These are phyloP conservation scores for Chlamydomonas reinhardtii DNA, from an alignment of 163 green algal species.

Conservation along the genomic window DNA sequence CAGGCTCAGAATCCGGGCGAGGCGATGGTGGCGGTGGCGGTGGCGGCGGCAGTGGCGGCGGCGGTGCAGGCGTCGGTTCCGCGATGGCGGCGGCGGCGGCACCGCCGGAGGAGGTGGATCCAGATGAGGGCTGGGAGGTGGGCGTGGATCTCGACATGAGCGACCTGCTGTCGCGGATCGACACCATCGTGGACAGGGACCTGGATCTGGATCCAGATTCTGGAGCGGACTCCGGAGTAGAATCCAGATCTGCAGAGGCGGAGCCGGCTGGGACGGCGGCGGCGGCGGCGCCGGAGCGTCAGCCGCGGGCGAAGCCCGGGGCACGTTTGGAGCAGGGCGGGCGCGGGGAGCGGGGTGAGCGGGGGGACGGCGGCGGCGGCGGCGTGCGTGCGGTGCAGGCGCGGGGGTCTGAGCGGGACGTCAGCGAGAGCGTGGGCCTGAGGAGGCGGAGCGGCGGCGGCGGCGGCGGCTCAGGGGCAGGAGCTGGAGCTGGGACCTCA, in stretches of 20 bases:
- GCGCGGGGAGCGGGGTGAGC: no score
- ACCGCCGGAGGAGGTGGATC: not conserved
- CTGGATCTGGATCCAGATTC: slow-evolving; percentile 6
- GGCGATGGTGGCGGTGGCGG: not conserved
- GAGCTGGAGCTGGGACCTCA: no score
- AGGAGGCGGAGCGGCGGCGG: no score
- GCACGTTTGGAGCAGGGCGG: not conserved
- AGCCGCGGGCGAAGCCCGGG: no score
- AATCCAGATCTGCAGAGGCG: not conserved
- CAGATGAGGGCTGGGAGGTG: slow-evolving; percentile 42
- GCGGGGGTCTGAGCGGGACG: no score
- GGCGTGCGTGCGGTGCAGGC: no score
- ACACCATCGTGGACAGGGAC: slow-evolving; percentile 27
- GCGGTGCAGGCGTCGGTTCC: not conserved
- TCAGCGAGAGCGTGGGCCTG: no score
- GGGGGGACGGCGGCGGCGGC: not conserved
- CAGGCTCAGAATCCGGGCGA: not conserved
- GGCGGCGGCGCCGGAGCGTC: not conserved
- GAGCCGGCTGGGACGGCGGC: not conserved
- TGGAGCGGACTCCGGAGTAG: not conserved
- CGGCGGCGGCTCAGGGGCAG: no score
- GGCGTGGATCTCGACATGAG: slow-evolving; percentile 46
- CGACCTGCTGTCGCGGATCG: slow-evolving; percentile 43
- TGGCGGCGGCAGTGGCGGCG: not conserved
- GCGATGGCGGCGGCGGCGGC: not conserved